phyloP scores from a whole-genome alignment of 768 basidiomycete genomes.

The Amanita exitialis region DNA sequence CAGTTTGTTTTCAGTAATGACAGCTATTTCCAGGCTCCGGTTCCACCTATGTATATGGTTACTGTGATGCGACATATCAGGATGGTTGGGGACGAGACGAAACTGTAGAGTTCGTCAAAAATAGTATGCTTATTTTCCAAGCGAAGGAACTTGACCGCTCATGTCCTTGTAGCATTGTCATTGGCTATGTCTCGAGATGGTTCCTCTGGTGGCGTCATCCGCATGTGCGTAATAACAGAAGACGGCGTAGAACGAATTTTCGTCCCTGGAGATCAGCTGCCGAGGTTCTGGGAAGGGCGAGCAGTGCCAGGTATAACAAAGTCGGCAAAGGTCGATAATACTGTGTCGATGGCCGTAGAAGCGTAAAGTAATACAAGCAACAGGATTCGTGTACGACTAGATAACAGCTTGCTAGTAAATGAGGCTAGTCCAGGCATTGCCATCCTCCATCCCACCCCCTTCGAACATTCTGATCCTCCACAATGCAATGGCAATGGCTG shows the following conservation, averaged over 20 bases:
- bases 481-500: constrained; percentile 56
- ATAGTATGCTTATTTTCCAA: constrained; percentile 48
- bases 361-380: constrained; percentile 17
- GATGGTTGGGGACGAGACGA: constrained; percentile 88
- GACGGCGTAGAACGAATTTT: constrained; percentile 88
- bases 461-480: constrained; percentile 81
- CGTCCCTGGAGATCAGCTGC: constrained; percentile 83
- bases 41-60: constrained; percentile 97
- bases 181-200: constrained; percentile 98
- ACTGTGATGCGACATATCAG: constrained; percentile 96
- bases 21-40: constrained; percentile 58
- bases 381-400: constrained; percentile 6
- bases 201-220: constrained; percentile 93
- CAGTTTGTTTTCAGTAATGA: neutral
- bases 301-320: constrained; percentile 49
- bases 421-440: constrained; percentile 8
- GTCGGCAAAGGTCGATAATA: constrained; percentile 20
- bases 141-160: constrained; percentile 2
- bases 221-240: constrained; percentile 95
- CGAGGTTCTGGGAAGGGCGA: constrained; percentile 82
- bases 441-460: constrained; percentile 38
- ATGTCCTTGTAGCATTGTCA: constrained; percentile 54
- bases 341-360: constrained; percentile 41
- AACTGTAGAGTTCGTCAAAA: constrained; percentile 90
- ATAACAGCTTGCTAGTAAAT: constrained; percentile 1